Evolutionary conservation across 441 rosid genomes (phyloP), one percentile per base, ranked within the genome.

Genomic region (Populus hybrid): DNA sequence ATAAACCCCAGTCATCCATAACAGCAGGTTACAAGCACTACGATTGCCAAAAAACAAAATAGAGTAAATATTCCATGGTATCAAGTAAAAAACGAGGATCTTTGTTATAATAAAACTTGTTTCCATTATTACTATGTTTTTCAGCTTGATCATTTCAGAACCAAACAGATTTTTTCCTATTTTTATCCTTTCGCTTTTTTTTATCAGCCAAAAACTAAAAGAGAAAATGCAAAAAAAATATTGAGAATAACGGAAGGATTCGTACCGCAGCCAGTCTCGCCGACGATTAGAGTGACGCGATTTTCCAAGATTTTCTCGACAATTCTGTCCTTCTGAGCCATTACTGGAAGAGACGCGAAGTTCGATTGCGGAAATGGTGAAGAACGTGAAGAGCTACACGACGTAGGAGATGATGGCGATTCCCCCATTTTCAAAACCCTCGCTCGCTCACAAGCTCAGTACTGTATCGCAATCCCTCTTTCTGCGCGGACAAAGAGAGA

Each of bases 281-380:
- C 99, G 79, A 95, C 88, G 73, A 93, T 92, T 75, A 95, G 95
- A 80, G 99, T 95, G 84, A 95, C 99, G 81, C 97, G 97, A 91
- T 93, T 95, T 79, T 90, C 90, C 80, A 81, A 73, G 77, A 93
- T 87, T 86, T 95, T 95, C 67, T 92, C 98, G 72, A 93, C 88
- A 81, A 95, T 93, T 78, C 80, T 93, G 80, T 78, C 83, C 74
- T 83, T 87, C 75, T 89, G 86, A 34, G 93, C 85, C 91, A 87
- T 80, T 61, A 93, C 84, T 0, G 98, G 98, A n/a, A 95, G 97
- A n/a, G 91, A 77, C 10, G 92, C 84, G 86, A 93, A 92, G 68
- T 82, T 80, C 5, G 89, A 79, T 2, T 88, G 75, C 11, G 92
- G 32, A 70, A 83, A 73, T 32, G 88, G 79, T 53, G 90, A 69